A percentile compares a stretch with the other conserved stretches of the same genome.
Conservation (phyloP, 371 early-diverging fungal genomes). For the Umbelopsis sp. region DNA sequence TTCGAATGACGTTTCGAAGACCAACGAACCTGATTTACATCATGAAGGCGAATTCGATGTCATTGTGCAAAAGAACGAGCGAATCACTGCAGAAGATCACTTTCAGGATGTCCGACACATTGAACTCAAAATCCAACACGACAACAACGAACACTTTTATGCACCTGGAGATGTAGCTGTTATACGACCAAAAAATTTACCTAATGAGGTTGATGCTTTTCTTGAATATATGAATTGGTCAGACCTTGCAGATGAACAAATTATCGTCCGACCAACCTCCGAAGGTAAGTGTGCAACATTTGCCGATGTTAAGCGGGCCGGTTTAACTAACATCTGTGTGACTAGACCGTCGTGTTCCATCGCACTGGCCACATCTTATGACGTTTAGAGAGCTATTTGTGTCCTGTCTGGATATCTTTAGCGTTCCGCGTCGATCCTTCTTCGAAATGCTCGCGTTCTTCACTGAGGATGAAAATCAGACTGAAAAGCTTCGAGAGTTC, state of each 20-base stretch:
- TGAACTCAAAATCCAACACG: slow-evolving; percentile 35
- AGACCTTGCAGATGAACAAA: slow-evolving; percentile 64
- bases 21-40: slow-evolving; percentile 5
- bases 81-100: slow-evolving; percentile 81
- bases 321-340: not conserved
- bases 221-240: slow-evolving; percentile 76
- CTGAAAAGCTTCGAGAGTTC: slow-evolving; percentile 83
- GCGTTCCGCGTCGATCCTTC: slow-evolving; percentile 86
- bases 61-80: slow-evolving; percentile 49
- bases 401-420: slow-evolving; percentile 79
- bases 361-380: slow-evolving; percentile 48
- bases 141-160: slow-evolving; percentile 44
- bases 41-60: slow-evolving; percentile 38
- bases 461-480: slow-evolving; percentile 69
- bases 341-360: slow-evolving; percentile 46
- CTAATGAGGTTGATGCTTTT: slow-evolving; percentile 68
- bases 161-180: slow-evolving; percentile 84
- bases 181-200: slow-evolving; percentile 75
- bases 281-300: slow-evolving; percentile 32
- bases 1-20: not conserved
- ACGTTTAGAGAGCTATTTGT: slow-evolving; percentile 76
- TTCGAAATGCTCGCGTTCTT: slow-evolving; percentile 87
- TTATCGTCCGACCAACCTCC: slow-evolving; percentile 50
- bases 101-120: slow-evolving; percentile 92
- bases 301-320: not conserved